Base-by-base conservation (phyloP, 495 filamentous ascomycete species). In the Podospora fimiseda region DNA sequence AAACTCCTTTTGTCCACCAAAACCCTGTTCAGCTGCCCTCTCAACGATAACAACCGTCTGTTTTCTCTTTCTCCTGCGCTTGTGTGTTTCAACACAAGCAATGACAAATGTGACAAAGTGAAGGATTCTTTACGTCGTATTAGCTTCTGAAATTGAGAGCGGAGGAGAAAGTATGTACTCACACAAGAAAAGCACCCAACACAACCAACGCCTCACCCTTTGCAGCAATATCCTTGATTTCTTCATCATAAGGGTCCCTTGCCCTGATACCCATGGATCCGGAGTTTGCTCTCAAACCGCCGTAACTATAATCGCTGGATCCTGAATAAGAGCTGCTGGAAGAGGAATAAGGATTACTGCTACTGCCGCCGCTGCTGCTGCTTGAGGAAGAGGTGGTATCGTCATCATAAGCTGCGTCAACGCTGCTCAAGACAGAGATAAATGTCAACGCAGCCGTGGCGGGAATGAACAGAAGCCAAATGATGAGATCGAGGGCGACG, bases 401-500 rank as follows among this genome's bases (percentile, higher is more conserved):
- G n/a, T n/a, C n/a, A n/a, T n/a, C n/a, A n/a, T n/a, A n/a, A n/a
- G n/a, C n/a, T n/a, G n/a, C n/a, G n/a, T n/a, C n/a, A n/a, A n/a
- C 33, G 33, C 33, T 37, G n/a, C n/a, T 8, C 33, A 37, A 8
- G 33, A 8, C 33, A 8, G 33, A 37, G 33, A 37, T 37, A n/a
- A 37, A 8, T 8, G 33, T 37, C n/a, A n/a, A 8, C 33, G 33
- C 33, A 37, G n/a, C 33, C n/a, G 33, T 41, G 16, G 16, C 13
- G 39, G 5, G 30, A 3, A 45, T 18, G 5, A 54, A 23, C 18
- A 18, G 50, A 13, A 58, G 51, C 56, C 56, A 58, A 22, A 58
- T 15, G 20, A 58, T 20, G n/a, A 58, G 56, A 23, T 58, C 56
- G 13, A 58, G 20, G 13, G 41, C 56, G 14, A 58, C 56, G 42